Evolutionary conservation across 179 eudicot genomes (phyloP).

Genomic region (Beta macrorhiza): DNA sequence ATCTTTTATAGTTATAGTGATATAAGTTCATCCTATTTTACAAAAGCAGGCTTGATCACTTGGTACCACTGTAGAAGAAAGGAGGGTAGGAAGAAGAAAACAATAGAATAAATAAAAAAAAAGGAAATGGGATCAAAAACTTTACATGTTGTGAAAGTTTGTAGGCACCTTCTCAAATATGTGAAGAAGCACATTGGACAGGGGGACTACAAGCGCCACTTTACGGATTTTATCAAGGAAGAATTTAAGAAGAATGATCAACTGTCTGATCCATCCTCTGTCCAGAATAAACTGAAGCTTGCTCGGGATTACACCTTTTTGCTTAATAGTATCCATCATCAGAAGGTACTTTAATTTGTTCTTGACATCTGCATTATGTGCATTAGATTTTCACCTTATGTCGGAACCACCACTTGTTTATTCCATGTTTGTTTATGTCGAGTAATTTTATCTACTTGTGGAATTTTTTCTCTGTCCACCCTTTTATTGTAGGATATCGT

Average conservation of each 20-base stretch:
- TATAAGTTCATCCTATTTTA: too few species aligned
- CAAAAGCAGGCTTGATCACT: not conserved
- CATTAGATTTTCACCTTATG: not conserved
- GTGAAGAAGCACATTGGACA: conserved; percentile 74
- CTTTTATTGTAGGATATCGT: not conserved
- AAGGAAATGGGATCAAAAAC: conserved; percentile 52
- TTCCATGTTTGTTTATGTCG: not conserved
- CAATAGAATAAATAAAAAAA: not conserved
- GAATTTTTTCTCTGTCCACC: not conserved
- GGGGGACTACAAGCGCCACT: conserved; percentile 63
- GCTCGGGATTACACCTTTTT: conserved; percentile 65
- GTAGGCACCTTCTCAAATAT: conserved; percentile 67
- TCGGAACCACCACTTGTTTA: not conserved
- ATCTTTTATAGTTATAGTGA: too few species aligned
- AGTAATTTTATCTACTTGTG: not conserved
- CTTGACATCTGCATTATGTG: not conserved
- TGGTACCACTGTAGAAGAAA: not conserved
- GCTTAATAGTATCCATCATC: conserved; percentile 69
- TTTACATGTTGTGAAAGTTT: conserved; percentile 49
- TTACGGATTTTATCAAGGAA: conserved; percentile 49
- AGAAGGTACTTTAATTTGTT: conserved; percentile 44
- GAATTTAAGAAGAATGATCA: conserved; percentile 56
- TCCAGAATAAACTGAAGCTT: conserved; percentile 61
- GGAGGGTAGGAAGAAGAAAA: not conserved
- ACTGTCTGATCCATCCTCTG: conserved; percentile 38